These are phyloP conservation scores for Pisolithus albus DNA, from an alignment of 768 basidiomycete genomes.

Conservation along the genomic window DNA sequence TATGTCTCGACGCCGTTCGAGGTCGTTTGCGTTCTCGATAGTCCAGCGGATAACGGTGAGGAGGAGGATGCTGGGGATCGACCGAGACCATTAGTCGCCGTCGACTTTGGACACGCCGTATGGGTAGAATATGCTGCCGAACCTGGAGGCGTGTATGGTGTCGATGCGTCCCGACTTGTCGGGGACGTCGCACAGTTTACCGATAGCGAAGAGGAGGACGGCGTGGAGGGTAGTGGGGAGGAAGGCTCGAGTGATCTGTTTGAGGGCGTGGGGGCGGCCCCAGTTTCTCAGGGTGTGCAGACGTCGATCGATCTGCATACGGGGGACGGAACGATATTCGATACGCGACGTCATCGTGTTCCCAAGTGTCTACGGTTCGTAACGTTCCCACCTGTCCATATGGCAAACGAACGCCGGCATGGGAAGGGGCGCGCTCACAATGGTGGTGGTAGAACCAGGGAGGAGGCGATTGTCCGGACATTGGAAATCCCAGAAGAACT, in stretches of 20 bases:
- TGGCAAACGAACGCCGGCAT: conserved; percentile 12
- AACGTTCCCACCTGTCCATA: conserved; percentile 52
- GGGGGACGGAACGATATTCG: conserved; percentile 14
- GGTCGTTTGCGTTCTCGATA: conserved; percentile 58
- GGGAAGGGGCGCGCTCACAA: conserved; percentile 11
- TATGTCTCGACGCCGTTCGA: conserved; percentile 68
- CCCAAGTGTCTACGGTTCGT: conserved; percentile 60
- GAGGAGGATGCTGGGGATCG: conserved; percentile 35
- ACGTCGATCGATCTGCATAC: conserved; percentile 11
- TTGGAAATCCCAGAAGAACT: conserved; percentile 59
- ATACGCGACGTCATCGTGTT: conserved; percentile 22
- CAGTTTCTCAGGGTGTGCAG: background rate
- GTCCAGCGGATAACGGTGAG: conserved; percentile 22
- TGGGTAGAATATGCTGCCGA: conserved; percentile 60
- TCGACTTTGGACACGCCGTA: conserved; percentile 84
- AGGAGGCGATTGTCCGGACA: conserved; percentile 47
- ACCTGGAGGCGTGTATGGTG: conserved; percentile 22
- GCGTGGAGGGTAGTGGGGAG: conserved; percentile 12
- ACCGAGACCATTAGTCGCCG: conserved; percentile 66
- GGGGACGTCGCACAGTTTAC: conserved; percentile 19
- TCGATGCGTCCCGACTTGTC: conserved; percentile 22
- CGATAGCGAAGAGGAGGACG: conserved; percentile 26
- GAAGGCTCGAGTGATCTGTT: conserved; percentile 1
- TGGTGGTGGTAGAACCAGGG: conserved; percentile 12
- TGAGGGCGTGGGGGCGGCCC: conserved; percentile 5